These are phyloP conservation scores for Heterobasidion annosum DNA, from an alignment of 1,284 basidiomycete genomes.

Conservation along the genomic window DNA sequence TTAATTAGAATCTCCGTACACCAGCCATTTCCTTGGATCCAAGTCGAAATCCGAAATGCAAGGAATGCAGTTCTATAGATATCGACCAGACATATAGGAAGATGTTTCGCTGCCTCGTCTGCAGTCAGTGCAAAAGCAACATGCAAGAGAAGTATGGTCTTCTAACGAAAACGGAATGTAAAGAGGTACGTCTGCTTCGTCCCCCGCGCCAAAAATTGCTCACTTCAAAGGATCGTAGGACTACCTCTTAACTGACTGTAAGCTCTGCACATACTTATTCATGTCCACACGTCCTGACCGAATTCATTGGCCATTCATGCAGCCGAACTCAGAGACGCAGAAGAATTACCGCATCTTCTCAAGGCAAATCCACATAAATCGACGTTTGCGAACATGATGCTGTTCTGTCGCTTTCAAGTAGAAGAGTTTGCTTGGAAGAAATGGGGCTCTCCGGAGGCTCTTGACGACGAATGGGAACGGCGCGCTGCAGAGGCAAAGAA, in stretches of 20 bases:
- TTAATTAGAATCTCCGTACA: not conserved
- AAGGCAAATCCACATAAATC: slow-evolving; percentile 97
- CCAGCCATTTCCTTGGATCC: slow-evolving; percentile 62
- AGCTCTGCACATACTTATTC: slow-evolving; percentile 15
- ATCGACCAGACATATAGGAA: slow-evolving; percentile 78
- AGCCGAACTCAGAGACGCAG: slow-evolving; percentile 91
- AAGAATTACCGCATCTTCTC: slow-evolving; percentile 87
- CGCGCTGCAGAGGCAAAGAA: slow-evolving; percentile 80
- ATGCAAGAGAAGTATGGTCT: slow-evolving; percentile 90
- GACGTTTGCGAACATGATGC: slow-evolving; percentile 99
- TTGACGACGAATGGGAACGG: slow-evolving; percentile 85
- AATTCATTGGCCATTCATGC: not conserved
- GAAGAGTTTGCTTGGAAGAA: slow-evolving; percentile 97
- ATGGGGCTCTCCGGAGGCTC: slow-evolving; percentile 89
- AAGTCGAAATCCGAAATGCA: slow-evolving; percentile 71
- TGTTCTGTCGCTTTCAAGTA: slow-evolving; percentile 90
- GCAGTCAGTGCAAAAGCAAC: slow-evolving; percentile 84
- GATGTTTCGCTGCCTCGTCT: slow-evolving; percentile 80
- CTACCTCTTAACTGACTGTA: slow-evolving; percentile 84
- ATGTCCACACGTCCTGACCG: not conserved
- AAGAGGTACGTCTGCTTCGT: slow-evolving; percentile 65
- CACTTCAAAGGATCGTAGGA: slow-evolving; percentile 43
- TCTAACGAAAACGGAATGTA: slow-evolving; percentile 98
- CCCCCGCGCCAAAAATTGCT: not conserved
- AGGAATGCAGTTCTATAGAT: slow-evolving; percentile 75